Evolutionary conservation across 169 alveolate species (phyloP).

Genomic region (Plasmodium cynomolgi): DNA sequence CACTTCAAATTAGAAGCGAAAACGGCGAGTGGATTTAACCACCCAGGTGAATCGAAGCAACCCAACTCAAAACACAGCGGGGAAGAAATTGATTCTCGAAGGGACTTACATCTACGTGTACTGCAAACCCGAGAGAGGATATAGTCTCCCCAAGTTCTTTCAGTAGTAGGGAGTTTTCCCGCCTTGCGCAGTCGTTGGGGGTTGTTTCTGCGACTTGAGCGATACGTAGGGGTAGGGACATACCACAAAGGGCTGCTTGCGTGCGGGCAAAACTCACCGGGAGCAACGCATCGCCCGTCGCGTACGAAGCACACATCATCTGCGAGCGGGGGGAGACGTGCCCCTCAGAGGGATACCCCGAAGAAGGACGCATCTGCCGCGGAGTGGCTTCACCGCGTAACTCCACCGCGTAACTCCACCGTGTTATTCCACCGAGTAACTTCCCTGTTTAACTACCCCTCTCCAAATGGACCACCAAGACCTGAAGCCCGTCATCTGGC

Average conservation of each 20-base stretch:
- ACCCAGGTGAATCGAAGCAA: not conserved
- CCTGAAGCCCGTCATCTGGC: slow-evolving; percentile 70
- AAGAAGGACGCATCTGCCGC: not conserved
- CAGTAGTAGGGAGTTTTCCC: not conserved
- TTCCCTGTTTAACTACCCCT: not conserved
- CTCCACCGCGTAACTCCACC: too few species aligned
- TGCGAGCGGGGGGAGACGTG: not conserved
- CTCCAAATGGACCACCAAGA: slow-evolving; percentile 53
- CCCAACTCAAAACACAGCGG: not conserved
- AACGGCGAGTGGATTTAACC: not conserved
- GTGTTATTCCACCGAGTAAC: not conserved
- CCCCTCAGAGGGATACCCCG: not conserved
- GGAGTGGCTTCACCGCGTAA: not conserved
- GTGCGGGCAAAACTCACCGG: not conserved
- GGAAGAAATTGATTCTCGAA: not conserved
- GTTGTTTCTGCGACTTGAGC: not conserved
- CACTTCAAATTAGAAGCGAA: not conserved
- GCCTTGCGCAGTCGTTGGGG: not conserved
- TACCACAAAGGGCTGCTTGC: not conserved
- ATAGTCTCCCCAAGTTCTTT: not conserved
- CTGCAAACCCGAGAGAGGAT: not conserved
- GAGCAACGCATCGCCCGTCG: not conserved
- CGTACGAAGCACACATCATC: not conserved
- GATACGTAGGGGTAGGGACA: not conserved
- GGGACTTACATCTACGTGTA: not conserved